phyloP scores from a whole-genome alignment of 2,329 filamentous ascomycete species.

The Lojkania enalia region DNA sequence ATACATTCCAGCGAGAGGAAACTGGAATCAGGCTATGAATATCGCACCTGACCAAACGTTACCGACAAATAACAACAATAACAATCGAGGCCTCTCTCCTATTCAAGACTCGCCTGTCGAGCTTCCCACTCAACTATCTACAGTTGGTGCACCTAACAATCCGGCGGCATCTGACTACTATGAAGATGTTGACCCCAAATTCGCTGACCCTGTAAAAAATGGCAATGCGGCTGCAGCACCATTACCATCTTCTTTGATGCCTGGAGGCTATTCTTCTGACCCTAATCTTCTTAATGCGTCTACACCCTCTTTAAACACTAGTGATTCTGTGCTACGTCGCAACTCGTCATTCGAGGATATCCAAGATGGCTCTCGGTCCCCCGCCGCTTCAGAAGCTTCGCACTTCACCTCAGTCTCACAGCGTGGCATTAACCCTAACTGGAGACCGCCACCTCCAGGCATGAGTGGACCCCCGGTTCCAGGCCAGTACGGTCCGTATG shows the following conservation, averaged over 20 bases:
- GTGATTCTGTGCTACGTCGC: slow-evolving; percentile 41
- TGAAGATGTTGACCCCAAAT: slow-evolving; percentile 90
- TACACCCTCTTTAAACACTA: slow-evolving; percentile 26
- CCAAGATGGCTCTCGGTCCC: slow-evolving; percentile 67
- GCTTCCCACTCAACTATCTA: slow-evolving; percentile 35
- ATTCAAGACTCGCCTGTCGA: slow-evolving; percentile 46
- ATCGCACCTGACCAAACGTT: slow-evolving; percentile 31
- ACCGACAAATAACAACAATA: slow-evolving; percentile 31
- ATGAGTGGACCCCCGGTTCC: slow-evolving; percentile 45
- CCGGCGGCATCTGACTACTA: slow-evolving; percentile 67
- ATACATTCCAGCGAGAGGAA: slow-evolving; percentile 53
- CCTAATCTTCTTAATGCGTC: slow-evolving; percentile 34
- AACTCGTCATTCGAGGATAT: slow-evolving; percentile 65
- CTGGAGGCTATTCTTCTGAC: slow-evolving; percentile 35
- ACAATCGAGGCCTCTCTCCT: slow-evolving; percentile 42
- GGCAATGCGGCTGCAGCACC: slow-evolving; percentile 7
- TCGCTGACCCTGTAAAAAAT: slow-evolving; percentile 58
- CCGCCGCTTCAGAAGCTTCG: slow-evolving; percentile 73
- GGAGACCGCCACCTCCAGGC: slow-evolving; percentile 64
- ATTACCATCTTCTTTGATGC: slow-evolving; percentile 40
- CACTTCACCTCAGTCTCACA: slow-evolving; percentile 92
- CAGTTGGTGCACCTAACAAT: slow-evolving; percentile 26
- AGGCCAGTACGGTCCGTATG: slow-evolving; percentile 46
- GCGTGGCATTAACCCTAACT: slow-evolving; percentile 83
- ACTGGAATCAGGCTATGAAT: slow-evolving; percentile 44